A percentile compares a stretch with the other conserved stretches of the same genome.
Evolutionary conservation across 129 eudicot genomes (phyloP).

Genomic region (Tagetes patula): DNA sequence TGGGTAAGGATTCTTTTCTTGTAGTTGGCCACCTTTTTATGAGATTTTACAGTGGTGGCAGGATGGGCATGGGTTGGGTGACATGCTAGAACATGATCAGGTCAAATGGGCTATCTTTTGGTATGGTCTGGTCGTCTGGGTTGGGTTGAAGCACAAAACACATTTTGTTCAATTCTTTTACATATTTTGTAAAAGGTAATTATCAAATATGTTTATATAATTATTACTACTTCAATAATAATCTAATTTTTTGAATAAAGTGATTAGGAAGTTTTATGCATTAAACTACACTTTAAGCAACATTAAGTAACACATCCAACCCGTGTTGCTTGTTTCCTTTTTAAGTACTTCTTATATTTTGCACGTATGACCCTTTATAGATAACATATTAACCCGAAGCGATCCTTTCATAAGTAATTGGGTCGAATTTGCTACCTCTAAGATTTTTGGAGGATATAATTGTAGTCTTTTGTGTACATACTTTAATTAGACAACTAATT

Average conservation of each 20-base stretch:
- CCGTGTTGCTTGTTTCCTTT: background rate
- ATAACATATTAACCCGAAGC: background rate
- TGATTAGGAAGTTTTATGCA: background rate
- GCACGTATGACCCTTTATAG: background rate
- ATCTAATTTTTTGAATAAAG: background rate
- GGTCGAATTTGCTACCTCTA: background rate
- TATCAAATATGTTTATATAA: background rate
- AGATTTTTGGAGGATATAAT: background rate
- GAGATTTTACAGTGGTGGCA: background rate
- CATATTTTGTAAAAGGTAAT: background rate
- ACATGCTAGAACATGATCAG: background rate
- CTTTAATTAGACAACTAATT: slow-evolving; percentile 7
- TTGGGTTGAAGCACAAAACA: background rate
- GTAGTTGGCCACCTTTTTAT: slow-evolving; percentile 11
- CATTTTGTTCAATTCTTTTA: background rate
- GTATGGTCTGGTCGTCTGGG: background rate
- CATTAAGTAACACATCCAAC: background rate
- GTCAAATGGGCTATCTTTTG: background rate
- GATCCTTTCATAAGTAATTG: background rate
- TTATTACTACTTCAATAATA: background rate
- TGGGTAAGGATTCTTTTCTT: slow-evolving; percentile 57
- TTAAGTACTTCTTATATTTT: background rate
- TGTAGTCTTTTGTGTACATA: slow-evolving; percentile 15
- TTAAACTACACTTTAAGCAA: background rate
- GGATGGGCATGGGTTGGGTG: background rate